Evolutionary conservation across 1,284 basidiomycete species (phyloP).

Genomic region (Boletus sp.): DNA sequence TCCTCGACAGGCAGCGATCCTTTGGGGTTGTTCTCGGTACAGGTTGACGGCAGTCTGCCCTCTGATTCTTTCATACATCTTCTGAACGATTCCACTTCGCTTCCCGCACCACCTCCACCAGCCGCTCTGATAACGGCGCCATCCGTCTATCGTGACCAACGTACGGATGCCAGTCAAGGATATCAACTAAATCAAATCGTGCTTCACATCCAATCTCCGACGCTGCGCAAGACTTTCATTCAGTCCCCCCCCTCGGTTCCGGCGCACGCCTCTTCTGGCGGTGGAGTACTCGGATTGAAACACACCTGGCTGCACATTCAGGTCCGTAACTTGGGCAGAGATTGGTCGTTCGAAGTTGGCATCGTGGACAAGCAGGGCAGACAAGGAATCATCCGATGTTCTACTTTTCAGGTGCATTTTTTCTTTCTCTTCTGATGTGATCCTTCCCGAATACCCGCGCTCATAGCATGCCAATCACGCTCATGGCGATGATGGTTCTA

Average conservation of each 20-base stretch:
- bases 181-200: slow-evolving; percentile 62
- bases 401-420: slow-evolving; percentile 73
- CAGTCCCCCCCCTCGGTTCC: slow-evolving; percentile 46
- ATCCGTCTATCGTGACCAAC: slow-evolving; percentile 25
- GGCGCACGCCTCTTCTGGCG: slow-evolving; percentile 11
- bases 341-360: slow-evolving; percentile 76
- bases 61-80: slow-evolving; percentile 65
- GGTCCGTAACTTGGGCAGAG: slow-evolving; percentile 61
- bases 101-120: slow-evolving; percentile 48
- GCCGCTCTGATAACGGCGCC: slow-evolving; percentile 42
- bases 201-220: slow-evolving; percentile 81
- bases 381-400: slow-evolving; percentile 63
- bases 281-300: slow-evolving; percentile 55
- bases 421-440: background rate
- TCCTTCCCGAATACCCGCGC: background rate
- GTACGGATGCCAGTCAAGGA: slow-evolving; percentile 31
- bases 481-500: slow-evolving; percentile 29
- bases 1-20: slow-evolving; percentile 70
- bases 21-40: slow-evolving; percentile 54
- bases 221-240: slow-evolving; percentile 64
- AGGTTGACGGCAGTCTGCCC: slow-evolving; percentile 50
- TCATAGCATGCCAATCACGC: slow-evolving; percentile 4
- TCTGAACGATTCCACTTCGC: slow-evolving; percentile 56
- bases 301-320: slow-evolving; percentile 76
- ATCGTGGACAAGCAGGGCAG: slow-evolving; percentile 60